A percentile compares a stretch with the other conserved stretches of the same genome.
phyloP scores from a whole-genome alignment of 139 green algal species.

The Desmodesmus armatus region DNA sequence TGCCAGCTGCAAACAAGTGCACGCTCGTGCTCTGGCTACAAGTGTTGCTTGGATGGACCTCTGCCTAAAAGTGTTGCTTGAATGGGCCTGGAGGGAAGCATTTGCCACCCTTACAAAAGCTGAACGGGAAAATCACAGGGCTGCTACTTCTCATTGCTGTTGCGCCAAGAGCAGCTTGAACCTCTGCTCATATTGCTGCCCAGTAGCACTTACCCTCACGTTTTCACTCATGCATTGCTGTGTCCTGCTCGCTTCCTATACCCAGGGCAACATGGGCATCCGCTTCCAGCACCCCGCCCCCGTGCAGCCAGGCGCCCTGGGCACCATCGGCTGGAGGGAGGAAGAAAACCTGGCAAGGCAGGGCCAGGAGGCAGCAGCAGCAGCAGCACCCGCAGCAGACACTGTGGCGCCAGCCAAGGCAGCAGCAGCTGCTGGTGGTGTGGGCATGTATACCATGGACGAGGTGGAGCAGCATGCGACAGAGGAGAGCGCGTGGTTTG shows the following conservation, averaged over 20 bases:
- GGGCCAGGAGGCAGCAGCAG: conserved; percentile 38
- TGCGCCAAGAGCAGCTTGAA: neutral
- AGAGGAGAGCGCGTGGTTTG: conserved; percentile 92
- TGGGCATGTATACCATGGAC: conserved; percentile 71
- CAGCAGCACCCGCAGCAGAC: conserved; percentile 15
- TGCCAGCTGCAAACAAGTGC: too few species aligned
- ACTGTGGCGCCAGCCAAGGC: conserved; percentile 1
- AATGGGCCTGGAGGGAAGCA: too few species aligned
- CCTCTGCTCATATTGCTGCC: neutral
- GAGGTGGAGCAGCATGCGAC: conserved; percentile 83
- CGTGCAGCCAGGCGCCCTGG: conserved; percentile 65
- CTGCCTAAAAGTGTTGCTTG: too few species aligned
- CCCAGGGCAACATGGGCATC: conserved; percentile 69
- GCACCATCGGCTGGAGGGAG: conserved; percentile 77
- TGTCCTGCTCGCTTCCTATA: neutral
- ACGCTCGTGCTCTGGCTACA: neutral
- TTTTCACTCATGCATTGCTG: too few species aligned
- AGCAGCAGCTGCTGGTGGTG: neutral
- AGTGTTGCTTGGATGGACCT: too few species aligned
- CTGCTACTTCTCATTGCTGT: too few species aligned
- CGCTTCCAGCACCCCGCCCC: conserved; percentile 89
- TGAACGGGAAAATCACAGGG: too few species aligned
- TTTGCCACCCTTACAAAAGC: too few species aligned
- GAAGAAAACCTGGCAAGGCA: conserved; percentile 69
- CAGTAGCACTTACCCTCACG: too few species aligned